Conservation (phyloP, 352 stramenopile genomes). For the Aphanomyces invadans region DNA sequence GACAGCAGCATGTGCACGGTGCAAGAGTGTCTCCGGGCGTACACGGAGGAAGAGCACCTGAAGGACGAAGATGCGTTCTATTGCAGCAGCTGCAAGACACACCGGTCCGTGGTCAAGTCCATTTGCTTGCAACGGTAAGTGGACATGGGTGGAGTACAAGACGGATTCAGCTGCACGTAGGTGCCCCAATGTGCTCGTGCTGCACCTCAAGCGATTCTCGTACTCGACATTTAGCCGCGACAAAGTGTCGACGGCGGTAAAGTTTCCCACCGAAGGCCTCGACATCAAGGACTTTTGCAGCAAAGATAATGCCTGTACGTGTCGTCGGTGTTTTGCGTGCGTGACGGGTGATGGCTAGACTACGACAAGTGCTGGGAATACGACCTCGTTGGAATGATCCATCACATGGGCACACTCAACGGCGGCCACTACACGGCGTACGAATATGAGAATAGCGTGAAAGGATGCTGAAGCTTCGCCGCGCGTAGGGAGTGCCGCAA, state of each 20-base stretch:
- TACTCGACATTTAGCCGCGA: constrained; percentile 69
- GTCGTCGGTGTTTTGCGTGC: neutral
- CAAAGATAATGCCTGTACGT: constrained; percentile 29
- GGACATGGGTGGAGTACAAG: too few species aligned
- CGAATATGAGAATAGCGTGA: constrained; percentile 23
- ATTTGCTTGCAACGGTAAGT: constrained; percentile 63
- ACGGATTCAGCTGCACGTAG: constrained; percentile 2
- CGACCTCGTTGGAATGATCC: constrained; percentile 65
- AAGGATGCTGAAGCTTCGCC: too few species aligned
- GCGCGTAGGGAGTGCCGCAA: constrained; percentile 70
- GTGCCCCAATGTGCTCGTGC: constrained; percentile 65
- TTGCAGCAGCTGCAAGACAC: constrained; percentile 62
- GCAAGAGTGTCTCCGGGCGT: constrained; percentile 61
- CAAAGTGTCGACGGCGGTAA: constrained; percentile 66
- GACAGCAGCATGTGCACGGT: constrained; percentile 27
- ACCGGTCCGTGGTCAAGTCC: constrained; percentile 60
- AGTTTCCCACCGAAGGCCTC: constrained; percentile 46
- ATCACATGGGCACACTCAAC: constrained; percentile 71
- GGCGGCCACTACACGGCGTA: constrained; percentile 82
- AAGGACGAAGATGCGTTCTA: constrained; percentile 63
- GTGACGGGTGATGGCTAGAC: neutral
- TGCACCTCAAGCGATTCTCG: constrained; percentile 87
- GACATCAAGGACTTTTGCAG: constrained; percentile 67
- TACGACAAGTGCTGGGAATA: constrained; percentile 63
- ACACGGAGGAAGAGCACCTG: constrained; percentile 60